Evolutionary conservation across 73 alveolate species (phyloP), one percentile per base, ranked within the genome.

Genomic region (Diophrys sp.): DNA sequence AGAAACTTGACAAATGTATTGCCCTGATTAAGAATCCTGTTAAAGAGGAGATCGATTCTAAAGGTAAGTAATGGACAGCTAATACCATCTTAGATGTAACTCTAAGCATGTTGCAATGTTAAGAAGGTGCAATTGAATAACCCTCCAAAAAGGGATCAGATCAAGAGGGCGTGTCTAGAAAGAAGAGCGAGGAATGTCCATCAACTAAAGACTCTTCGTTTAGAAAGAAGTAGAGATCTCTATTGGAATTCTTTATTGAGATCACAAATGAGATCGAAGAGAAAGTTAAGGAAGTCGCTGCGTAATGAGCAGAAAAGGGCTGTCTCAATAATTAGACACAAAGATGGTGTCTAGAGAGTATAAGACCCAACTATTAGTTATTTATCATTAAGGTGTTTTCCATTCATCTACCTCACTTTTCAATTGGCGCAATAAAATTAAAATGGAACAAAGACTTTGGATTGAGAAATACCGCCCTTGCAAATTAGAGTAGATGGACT

Each of bases 381-480:
- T n/a, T n/a, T n/a, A n/a, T n/a, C n/a, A n/a, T n/a, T n/a, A n/a
- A n/a, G n/a, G n/a, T n/a, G n/a, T n/a, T n/a, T n/a, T n/a, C n/a
- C n/a, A n/a, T n/a, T n/a, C n/a, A n/a, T n/a, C n/a, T n/a, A n/a
- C n/a, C n/a, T n/a, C 14, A 54, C 23, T 67, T 14, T 70, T n/a
- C 8, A 29, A 70, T 14, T 73, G 31, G 31, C 81, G 72, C 81
- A 73, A 68, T 44, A 75, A 75, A 75, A 75, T 26, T 55, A 67
- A 73, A 67, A 79, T 28, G 74, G 56, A 27, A 77, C 68, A 69
- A 62, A 33, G 82, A 11, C 89, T 97, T 33, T 97, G 99, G 99
- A 95, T 95, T 80, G 99, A 97, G 73, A 92, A 95, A 84, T 89
- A 90, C 80, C 84, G 96, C 54, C 99, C 99, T 30, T 78, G 67